A percentile compares a stretch with the other conserved stretches of the same genome.
These are phyloP conservation scores for Kwoniella shivajii DNA, from an alignment of 1,284 basidiomycete genomes.

Conservation along the genomic window DNA sequence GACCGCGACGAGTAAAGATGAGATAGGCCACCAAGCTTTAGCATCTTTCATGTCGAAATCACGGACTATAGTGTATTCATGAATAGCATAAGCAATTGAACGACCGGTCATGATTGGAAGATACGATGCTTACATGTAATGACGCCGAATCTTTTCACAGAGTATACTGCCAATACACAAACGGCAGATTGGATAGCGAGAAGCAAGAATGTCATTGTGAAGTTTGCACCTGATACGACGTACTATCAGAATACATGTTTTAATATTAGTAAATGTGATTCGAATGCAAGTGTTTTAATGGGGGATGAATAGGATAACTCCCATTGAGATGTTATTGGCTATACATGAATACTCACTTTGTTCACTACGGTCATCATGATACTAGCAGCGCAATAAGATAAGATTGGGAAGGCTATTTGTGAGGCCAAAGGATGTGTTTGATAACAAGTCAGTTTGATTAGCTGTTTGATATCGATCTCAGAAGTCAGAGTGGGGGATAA, in stretches of 20 bases:
- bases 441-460: too few relatives aligned
- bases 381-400: conserved; percentile 89
- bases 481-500: not conserved
- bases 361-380: conserved; percentile 98
- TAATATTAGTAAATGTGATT: too few relatives aligned
- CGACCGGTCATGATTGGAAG: not conserved
- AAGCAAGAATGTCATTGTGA: conserved; percentile 96
- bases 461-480: not conserved
- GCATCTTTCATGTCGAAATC: conserved; percentile 83
- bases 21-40: conserved; percentile 93
- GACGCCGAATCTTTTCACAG: conserved; percentile 75
- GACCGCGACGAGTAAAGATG: conserved; percentile 84
- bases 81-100: not conserved
- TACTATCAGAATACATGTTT: conserved; percentile 23
- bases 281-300: not conserved
- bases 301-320: not conserved
- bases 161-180: conserved; percentile 74
- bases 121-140: conserved; percentile 69
- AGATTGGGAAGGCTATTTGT: conserved; percentile 63
- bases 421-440: not conserved
- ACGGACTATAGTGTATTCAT: conserved; percentile 60
- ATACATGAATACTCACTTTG: conserved; percentile 78
- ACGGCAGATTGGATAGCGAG: conserved; percentile 88
- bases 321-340: too few relatives aligned
- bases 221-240: conserved; percentile 88